These are phyloP conservation scores for Pichia exigua DNA, from an alignment of 805 yeast genomes.

Conservation along the genomic window DNA sequence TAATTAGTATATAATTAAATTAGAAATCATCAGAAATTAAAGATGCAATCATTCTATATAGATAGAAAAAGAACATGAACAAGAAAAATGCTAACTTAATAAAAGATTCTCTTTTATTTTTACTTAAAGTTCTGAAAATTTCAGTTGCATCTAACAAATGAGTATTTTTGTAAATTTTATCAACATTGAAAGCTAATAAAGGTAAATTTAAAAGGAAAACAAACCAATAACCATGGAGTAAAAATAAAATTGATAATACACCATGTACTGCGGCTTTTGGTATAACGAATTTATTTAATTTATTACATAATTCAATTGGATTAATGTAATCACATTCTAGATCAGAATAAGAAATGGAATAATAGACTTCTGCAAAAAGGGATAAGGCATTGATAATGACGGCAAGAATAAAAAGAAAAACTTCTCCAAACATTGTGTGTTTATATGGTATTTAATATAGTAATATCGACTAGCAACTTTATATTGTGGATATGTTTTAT, in stretches of 20 bases:
- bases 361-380: constrained; percentile 86
- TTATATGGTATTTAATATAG: not conserved
- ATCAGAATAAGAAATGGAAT: constrained; percentile 92
- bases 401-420: constrained; percentile 61
- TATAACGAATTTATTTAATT: constrained; percentile 76
- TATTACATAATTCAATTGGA: constrained; percentile 93
- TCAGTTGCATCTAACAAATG: constrained; percentile 94
- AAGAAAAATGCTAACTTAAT: constrained; percentile 86
- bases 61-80: constrained; percentile 87
- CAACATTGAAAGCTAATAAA: constrained; percentile 72
- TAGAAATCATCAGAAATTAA: constrained; percentile 43
- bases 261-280: constrained; percentile 89
- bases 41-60: constrained; percentile 93
- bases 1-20: not conserved
- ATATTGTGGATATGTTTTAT: too few species aligned
- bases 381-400: constrained; percentile 81
- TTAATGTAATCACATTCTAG: constrained; percentile 94
- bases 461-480: not conserved
- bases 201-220: constrained; percentile 79
- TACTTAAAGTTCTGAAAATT: constrained; percentile 87
- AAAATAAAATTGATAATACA: constrained; percentile 56
- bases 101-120: constrained; percentile 88
- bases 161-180: constrained; percentile 70
- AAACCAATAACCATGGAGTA: constrained; percentile 89
- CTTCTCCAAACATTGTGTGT: constrained; percentile 24